These are phyloP conservation scores for Linnemannia exigua DNA, from an alignment of 192 early-diverging fungal species.

Conservation along the genomic window DNA sequence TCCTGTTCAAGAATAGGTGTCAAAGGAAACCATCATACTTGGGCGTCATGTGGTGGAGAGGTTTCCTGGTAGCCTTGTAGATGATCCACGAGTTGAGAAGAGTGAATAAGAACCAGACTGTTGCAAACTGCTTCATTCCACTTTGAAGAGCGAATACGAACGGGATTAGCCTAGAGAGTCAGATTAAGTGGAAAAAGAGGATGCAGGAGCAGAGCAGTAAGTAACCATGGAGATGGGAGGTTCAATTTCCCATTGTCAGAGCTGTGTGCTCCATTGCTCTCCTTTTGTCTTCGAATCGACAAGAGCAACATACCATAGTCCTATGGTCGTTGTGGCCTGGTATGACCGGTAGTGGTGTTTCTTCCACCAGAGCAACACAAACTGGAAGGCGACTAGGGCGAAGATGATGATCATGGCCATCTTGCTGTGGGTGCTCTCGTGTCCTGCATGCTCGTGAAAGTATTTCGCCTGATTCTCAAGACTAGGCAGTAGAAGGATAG, in stretches of 20 bases:
- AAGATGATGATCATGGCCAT: constrained; percentile 72
- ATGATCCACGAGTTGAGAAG: constrained; percentile 63
- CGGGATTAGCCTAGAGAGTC: constrained; percentile 32
- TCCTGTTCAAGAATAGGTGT: not conserved
- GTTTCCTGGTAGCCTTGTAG: constrained; percentile 68
- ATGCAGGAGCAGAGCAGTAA: not conserved
- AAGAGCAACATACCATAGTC: constrained; percentile 58
- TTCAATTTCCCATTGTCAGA: too few species aligned
- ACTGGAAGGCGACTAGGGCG: constrained; percentile 68
- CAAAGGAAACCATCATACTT: constrained; percentile 31
- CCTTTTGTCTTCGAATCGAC: not conserved
- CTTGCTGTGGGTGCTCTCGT: constrained; percentile 65
- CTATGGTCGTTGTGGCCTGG: constrained; percentile 63
- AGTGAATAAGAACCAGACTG: constrained; percentile 34
- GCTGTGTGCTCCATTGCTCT: not conserved
- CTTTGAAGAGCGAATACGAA: constrained; percentile 27
- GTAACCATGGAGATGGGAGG: not conserved
- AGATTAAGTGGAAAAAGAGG: constrained; percentile 22
- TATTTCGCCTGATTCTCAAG: constrained; percentile 54
- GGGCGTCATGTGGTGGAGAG: constrained; percentile 71
- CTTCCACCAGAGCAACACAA: constrained; percentile 72
- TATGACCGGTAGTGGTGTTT: constrained; percentile 71
- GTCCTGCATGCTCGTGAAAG: constrained; percentile 57
- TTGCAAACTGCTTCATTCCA: constrained; percentile 32
- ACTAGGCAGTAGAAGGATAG: not conserved